Evolutionary conservation across 805 yeast species (phyloP), one percentile per base, ranked within the genome.

Genomic region (Hanseniaspora clermontiae): DNA sequence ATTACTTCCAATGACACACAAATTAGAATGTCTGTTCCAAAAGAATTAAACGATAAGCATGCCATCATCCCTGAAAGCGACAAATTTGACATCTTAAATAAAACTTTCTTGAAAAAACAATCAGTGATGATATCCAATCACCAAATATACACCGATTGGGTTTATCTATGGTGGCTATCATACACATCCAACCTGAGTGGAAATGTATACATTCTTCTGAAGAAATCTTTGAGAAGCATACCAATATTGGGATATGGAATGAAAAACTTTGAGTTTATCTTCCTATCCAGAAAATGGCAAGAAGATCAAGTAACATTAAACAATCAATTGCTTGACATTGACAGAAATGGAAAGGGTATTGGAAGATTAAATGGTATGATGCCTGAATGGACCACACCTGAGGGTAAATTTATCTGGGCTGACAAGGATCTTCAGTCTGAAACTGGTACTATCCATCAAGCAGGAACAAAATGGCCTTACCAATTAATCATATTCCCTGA

Each of bases 91-190:
- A 36, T 51, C 0, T 14, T 42, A 8, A 31, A 8, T 6, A 24
- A 24, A 27, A 51, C 70, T 2, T 58, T 61, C 12, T 63, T 83
- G 46, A 67, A 73, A 8, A 78, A 77, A 20, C 76, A 81, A 42
- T 75, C 86, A 0, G 76, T 91, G 1, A 66, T 84, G 48, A 82
- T 90, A 38, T 80, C 93, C n/a, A 91, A 91, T 66, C 97, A 91
- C 68, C 97, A 90, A 70, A 83, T 91, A 27, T 91, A 91, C 67
- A 81, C 91, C 3, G 98, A 91, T 67, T 91, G 98, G 98, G 75
- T 85, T 11, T 89, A 79, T 63, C 62, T 88, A 56, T 91, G 98
- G 98, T 91, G 87, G 80, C 59, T 86, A 20, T 73, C 86, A 0
- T 84, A 87, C 66, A 76, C 89, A 6, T 78, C 87, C 12, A 68